These are phyloP conservation scores for Diaporthe citrichinensis DNA, from an alignment of 2,329 filamentous ascomycete genomes.

Conservation along the genomic window DNA sequence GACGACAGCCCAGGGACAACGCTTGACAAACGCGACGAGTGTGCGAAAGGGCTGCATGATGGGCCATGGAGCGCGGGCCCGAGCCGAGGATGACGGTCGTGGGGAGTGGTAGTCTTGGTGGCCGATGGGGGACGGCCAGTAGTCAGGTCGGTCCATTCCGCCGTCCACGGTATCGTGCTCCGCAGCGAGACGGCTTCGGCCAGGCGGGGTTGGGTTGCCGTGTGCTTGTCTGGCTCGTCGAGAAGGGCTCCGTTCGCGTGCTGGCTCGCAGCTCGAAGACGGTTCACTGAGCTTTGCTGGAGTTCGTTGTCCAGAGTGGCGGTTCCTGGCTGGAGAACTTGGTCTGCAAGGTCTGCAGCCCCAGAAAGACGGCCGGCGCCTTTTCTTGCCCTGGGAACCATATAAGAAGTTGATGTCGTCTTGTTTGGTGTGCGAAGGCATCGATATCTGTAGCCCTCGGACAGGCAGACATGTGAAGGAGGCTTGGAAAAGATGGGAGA, in stretches of 20 bases:
- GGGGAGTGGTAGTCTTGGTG: not conserved
- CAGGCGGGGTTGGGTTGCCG: not conserved
- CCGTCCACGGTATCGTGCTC: not conserved
- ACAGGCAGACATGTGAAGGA: not conserved
- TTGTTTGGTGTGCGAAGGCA: conserved; percentile 18
- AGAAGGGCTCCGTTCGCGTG: not conserved
- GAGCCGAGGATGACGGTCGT: not conserved
- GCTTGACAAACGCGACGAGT: conserved; percentile 27
- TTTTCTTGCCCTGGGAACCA: conserved; percentile 14
- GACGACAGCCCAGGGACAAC: conserved; percentile 36
- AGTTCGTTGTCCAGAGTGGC: not conserved
- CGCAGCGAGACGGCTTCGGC: not conserved
- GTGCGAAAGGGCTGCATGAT: conserved; percentile 34
- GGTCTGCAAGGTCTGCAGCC: not conserved
- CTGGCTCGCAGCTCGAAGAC: not conserved
- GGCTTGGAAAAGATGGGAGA: not conserved
- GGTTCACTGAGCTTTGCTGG: not conserved
- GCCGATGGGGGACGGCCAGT: not conserved
- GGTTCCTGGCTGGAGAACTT: not conserved
- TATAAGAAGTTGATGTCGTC: conserved; percentile 23
- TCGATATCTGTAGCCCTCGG: not conserved
- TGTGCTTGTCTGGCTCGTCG: not conserved
- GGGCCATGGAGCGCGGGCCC: not conserved
- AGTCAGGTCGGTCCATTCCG: not conserved
- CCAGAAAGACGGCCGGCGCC: conserved; percentile 30